A percentile compares a stretch with the other conserved stretches of the same genome.
phyloP scores from a whole-genome alignment of 2,329 filamentous ascomycete genomes.

The Ophiocordyceps camponoti-leonardi region DNA sequence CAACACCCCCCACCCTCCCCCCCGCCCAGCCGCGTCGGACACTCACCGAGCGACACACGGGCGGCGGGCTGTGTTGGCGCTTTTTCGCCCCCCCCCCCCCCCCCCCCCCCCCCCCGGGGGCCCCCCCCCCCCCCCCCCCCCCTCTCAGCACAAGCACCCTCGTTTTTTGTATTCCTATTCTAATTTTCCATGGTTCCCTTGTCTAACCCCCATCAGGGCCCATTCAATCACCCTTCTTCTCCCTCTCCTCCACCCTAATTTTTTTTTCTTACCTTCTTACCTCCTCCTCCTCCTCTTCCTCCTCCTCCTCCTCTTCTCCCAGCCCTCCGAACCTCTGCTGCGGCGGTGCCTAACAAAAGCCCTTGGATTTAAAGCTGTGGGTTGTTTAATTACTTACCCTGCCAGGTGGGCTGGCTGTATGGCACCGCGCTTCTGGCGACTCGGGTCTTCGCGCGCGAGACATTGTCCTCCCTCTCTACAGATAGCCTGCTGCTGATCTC shows the following conservation, averaged over 20 bases:
- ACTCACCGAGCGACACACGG: no score
- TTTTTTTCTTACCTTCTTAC: not conserved
- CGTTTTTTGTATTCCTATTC: not conserved
- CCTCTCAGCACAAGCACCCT: not conserved
- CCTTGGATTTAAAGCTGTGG: not conserved
- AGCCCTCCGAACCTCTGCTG: no score
- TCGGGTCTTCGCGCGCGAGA: not conserved
- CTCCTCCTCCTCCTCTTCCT: not conserved
- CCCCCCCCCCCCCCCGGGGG: no score
- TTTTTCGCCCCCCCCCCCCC: no score
- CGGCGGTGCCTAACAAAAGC: no score
- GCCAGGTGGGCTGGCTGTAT: not conserved
- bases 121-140: no score
- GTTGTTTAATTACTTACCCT: not conserved
- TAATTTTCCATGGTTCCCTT: not conserved
- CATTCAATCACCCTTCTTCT: not conserved
- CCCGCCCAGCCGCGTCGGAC: no score
- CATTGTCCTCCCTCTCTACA: not conserved
- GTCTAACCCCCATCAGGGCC: not conserved
- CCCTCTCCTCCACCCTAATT: not conserved
- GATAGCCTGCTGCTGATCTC: not conserved
- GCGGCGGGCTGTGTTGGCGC: no score
- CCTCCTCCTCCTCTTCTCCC: no score
- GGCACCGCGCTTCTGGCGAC: not conserved
- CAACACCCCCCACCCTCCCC: no score